Evolutionary conservation across 2,329 filamentous ascomycete genomes (phyloP), one percentile per base, ranked within the genome.

Genomic region (Microcyclosporella mali): DNA sequence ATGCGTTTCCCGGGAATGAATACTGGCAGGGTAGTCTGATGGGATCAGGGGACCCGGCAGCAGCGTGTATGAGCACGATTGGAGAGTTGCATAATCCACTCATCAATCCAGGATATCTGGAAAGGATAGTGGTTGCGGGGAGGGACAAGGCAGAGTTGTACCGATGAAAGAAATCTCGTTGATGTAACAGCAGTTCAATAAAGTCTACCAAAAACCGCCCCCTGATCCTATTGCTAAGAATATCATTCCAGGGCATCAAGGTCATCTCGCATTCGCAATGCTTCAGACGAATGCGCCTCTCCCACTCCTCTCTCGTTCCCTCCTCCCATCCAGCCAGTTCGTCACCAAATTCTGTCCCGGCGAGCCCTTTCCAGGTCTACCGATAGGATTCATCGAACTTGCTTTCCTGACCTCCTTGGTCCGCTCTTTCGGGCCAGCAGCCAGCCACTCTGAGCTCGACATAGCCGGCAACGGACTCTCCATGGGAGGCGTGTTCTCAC

Each of bases 1-100:
- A 63, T 40, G 47, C 59, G 3, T 61, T 61, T 36, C 59, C 59
- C 1, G 59, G 61, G 2, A 63, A 64, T 33, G 59, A 64, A 43
- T 64, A 61, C 36, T 64, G 61, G 58, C 28, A 42, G 7, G 58
- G 59, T 1, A 48, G 44, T 19, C 38, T 64, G 33, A 28, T 40
- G 3, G 56, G 49, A 1, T 56, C 51, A 12, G 57, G 60, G 4
- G 61, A 63, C 52, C 60, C 61, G 12, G 61, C 59, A 6, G 60
- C 59, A 3, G 60, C 59, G 31, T 62, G 59, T 43, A 61, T 57
- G 49, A 60, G 58, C 40, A 62, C 58, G 1, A 59, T 64, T 32
- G 54, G 45, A 6, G 58, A 64, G 43, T 37, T 62, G 41, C 60
- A 62, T 33, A 62, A 62, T 41, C 58, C 59, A 9, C 35, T 59